Conservation (phyloP, 495 filamentous ascomycete genomes). For the Aspergillus diversus region DNA sequence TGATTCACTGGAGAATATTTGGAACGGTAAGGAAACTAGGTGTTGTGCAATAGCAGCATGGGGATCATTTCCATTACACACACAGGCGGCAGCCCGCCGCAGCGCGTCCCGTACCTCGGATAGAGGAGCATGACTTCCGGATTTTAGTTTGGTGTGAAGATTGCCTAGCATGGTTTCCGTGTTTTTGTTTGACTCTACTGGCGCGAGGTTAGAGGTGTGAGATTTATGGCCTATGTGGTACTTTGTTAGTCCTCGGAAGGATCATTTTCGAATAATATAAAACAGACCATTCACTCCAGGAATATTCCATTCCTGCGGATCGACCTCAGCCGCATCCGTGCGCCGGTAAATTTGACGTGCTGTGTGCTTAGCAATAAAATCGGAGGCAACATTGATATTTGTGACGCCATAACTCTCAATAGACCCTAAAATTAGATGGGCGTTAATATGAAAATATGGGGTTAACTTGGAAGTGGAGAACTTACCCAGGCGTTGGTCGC, state of each 20-base stretch:
- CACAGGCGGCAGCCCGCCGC: conserved; percentile 77
- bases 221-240: background rate
- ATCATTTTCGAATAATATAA: background rate
- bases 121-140: conserved; percentile 68
- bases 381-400: conserved; percentile 85
- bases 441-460: background rate
- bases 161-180: conserved; percentile 46
- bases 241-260: conserved; percentile 10
- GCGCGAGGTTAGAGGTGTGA: background rate
- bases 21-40: conserved; percentile 88
- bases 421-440: conserved; percentile 43
- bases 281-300: conserved; percentile 22
- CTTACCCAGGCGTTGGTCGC: conserved; percentile 78
- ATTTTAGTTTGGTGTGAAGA: conserved; percentile 68
- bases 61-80: conserved; percentile 74
- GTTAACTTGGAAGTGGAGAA: background rate
- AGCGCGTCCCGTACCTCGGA: conserved; percentile 77
- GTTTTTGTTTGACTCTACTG: conserved; percentile 26
- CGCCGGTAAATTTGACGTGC: conserved; percentile 92
- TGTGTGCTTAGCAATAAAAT: conserved; percentile 97
- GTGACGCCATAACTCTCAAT: conserved; percentile 72
- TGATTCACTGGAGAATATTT: conserved; percentile 88
- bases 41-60: conserved; percentile 78
- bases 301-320: conserved; percentile 20
- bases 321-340: conserved; percentile 59